Conservation (phyloP, 2,329 filamentous ascomycete genomes). For the Cladosporium sp. region DNA sequence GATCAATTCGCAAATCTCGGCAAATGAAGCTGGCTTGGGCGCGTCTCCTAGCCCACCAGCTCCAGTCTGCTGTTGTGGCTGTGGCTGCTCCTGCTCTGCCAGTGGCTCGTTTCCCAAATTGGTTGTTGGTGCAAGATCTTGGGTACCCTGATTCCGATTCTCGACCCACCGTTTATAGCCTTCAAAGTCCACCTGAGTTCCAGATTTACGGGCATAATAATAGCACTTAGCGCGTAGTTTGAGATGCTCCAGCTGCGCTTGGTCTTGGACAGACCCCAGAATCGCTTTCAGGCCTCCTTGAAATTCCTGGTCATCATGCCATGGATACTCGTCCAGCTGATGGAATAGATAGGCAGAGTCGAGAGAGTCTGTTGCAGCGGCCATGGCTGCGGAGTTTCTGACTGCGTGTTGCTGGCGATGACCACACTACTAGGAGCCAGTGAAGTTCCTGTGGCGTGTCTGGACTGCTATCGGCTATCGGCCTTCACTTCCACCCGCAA, state of each 20-base stretch:
- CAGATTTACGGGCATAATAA: slow-evolving; percentile 50
- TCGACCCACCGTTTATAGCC: slow-evolving; percentile 61
- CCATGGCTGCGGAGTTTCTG: not conserved
- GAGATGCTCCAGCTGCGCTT: slow-evolving; percentile 51
- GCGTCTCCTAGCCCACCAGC: slow-evolving; percentile 42
- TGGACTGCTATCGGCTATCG: too few species aligned
- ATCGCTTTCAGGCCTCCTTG: slow-evolving; percentile 62
- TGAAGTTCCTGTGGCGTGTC: too few species aligned
- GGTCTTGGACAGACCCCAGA: slow-evolving; percentile 51
- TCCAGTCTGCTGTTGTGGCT: slow-evolving; percentile 16
- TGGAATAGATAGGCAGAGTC: slow-evolving; percentile 41
- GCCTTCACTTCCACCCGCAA: not conserved
- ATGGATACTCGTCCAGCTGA: slow-evolving; percentile 60
- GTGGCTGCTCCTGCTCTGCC: slow-evolving; percentile 3
- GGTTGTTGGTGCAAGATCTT: not conserved
- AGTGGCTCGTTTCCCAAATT: not conserved
- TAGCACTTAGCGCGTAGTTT: slow-evolving; percentile 63
- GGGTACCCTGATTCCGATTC: slow-evolving; percentile 11
- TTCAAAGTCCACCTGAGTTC: slow-evolving; percentile 55
- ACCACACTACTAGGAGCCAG: too few species aligned
- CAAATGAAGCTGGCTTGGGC: slow-evolving; percentile 74
- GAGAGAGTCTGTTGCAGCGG: slow-evolving; percentile 1
- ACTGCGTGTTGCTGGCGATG: too few species aligned
- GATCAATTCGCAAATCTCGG: slow-evolving; percentile 78
- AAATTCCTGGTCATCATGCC: slow-evolving; percentile 62